Base-by-base conservation (phyloP, 148 eudicot species). In the Silene conica region DNA sequence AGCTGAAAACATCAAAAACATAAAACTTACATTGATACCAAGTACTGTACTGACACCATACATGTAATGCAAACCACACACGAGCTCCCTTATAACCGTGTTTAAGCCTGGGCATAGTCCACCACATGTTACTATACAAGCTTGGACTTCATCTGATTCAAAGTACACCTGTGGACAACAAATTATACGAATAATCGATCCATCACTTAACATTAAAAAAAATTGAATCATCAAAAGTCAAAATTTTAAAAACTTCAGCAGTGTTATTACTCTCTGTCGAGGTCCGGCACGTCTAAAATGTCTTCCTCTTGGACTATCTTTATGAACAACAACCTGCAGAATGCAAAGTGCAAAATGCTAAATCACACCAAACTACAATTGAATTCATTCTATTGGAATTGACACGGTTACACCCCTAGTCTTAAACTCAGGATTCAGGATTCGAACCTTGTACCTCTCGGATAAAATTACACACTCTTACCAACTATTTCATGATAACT, bases 241-340 rank as follows among this genome's bases (percentile, higher is more conserved):
- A 2, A 22, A 12, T 19, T 19, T 26, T 64, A 34, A 34, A 34
- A 25, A 3, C 2, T 65, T 16, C 9, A 31, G 13, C 8, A 28
- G 41, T 72, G 63, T 72, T 18, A 22, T 73, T 15, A 89, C 98
- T 87, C 80, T 88, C 72, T 94, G 86, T 26, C 96, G 91, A 71
- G 97, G 91, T 71, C 97, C 98, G 72, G 95, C 97, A 23, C 98
- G 93, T 63, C 93, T 87, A 80, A 91, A 91, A 83, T 91, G 96
- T 69, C 61, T 76, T 62, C 96, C 96, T 78, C 98, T 83, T 60
- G 91, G 93, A 71, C 83, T 81, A 77, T 88, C 86, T 84, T 88
- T 90, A 80, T 94, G 93, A 60, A 87, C 91, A 70, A 94, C 87
- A 74, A 91, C 69, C 98, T 93, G 77, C 50, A 75, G 4, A 25